phyloP scores from a whole-genome alignment of 257 asterid species.

The Solanum gandarillasii region DNA sequence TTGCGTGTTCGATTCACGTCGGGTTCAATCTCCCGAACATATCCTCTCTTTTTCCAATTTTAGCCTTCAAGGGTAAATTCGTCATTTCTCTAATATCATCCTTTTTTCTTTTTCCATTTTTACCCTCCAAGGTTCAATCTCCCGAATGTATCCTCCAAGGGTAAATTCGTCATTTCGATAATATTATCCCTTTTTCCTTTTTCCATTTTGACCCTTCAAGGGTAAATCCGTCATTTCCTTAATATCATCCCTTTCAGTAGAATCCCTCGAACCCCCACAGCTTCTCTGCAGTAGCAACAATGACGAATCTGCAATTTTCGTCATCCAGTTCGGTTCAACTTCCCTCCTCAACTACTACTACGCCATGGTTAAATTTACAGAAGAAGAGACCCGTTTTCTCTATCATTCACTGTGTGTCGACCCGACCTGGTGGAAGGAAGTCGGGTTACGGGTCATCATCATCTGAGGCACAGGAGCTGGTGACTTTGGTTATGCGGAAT shows the following conservation, averaged over 20 bases:
- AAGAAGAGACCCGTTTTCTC: background rate
- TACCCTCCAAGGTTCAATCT: too few relatives aligned
- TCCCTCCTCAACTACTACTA: background rate
- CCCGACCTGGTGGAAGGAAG: conserved; percentile 23
- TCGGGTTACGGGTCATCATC: conserved; percentile 15
- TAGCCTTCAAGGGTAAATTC: too few relatives aligned
- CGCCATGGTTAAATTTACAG: background rate
- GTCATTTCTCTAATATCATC: too few relatives aligned
- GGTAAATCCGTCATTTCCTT: background rate
- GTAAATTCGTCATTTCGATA: too few relatives aligned
- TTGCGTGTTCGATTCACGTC: conserved; percentile 95
- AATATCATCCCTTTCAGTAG: background rate
- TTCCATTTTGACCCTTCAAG: background rate
- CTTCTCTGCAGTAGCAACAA: background rate
- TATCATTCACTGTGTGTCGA: conserved; percentile 12
- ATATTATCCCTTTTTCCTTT: too few relatives aligned
- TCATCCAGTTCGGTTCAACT: background rate
- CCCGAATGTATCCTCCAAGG: too few relatives aligned
- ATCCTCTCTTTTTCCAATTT: too few relatives aligned
- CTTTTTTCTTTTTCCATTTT: too few relatives aligned
- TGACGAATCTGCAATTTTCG: background rate
- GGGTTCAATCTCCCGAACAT: conserved; percentile 31
- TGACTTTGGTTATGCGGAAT: conserved; percentile 41
- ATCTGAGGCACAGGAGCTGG: conserved; percentile 62
- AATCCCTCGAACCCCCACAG: background rate